Percentiles rank a stretch among this genome's conserved stretches.
These are phyloP conservation scores for Phylloporus arenicola DNA, from an alignment of 768 basidiomycete genomes.

Conservation along the genomic window DNA sequence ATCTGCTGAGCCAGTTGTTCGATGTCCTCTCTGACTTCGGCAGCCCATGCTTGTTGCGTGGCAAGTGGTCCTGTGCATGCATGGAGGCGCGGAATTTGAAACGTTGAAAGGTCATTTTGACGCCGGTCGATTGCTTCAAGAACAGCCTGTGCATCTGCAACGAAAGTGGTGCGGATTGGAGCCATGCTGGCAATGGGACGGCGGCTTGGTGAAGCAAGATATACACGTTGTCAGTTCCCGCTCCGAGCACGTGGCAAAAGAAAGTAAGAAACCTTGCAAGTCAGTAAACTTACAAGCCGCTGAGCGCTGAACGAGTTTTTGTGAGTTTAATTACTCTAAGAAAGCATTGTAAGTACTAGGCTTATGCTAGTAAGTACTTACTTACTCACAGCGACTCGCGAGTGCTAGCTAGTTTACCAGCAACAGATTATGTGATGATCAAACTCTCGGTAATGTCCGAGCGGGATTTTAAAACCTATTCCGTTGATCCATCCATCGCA, in stretches of 20 bases:
- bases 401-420: neutral
- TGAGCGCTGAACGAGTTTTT: too few species aligned
- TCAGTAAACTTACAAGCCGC: too few species aligned
- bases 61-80: slow-evolving; percentile 63
- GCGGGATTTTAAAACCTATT: slow-evolving; percentile 11
- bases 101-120: slow-evolving; percentile 56
- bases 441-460: slow-evolving; percentile 18
- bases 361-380: too few species aligned
- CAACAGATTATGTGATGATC: slow-evolving; percentile 5
- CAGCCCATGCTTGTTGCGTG: slow-evolving; percentile 66
- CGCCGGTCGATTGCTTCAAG: slow-evolving; percentile 52
- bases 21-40: slow-evolving; percentile 74
- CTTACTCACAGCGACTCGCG: too few species aligned
- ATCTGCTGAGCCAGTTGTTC: slow-evolving; percentile 55
- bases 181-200: slow-evolving; percentile 42
- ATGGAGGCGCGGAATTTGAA: slow-evolving; percentile 71
- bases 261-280: neutral
- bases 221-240: neutral
- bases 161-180: slow-evolving; percentile 51
- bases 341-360: neutral
- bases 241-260: neutral
- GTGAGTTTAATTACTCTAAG: too few species aligned
- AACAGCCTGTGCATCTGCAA: slow-evolving; percentile 45
- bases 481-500: neutral
- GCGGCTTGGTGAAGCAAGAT: neutral